A percentile compares a stretch with the other conserved stretches of the same genome.
phyloP scores from a whole-genome alignment of 2,329 filamentous ascomycete species.

The Fusarium napiforme region DNA sequence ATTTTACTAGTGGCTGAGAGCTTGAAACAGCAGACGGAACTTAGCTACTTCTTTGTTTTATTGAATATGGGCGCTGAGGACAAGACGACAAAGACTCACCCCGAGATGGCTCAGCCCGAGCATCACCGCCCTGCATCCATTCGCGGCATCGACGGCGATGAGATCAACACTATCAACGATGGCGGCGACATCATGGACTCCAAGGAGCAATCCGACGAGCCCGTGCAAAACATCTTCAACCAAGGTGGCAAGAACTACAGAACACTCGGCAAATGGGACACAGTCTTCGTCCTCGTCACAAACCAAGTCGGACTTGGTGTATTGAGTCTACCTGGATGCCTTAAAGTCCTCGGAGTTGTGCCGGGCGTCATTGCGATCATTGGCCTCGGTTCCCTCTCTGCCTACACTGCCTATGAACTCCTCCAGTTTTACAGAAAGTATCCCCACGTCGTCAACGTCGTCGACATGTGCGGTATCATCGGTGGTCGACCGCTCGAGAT shows the following conservation, averaged over 20 bases:
- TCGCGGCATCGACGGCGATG: conserved; percentile 19
- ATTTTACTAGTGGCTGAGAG: too few species aligned
- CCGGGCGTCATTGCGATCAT: conserved; percentile 76
- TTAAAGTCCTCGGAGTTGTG: conserved; percentile 72
- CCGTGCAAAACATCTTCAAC: conserved; percentile 41
- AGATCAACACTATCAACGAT: conserved; percentile 26
- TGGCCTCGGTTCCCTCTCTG: conserved; percentile 72
- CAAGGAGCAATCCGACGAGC: conserved; percentile 34
- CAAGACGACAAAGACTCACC: conserved; percentile 22
- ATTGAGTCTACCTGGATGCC: conserved; percentile 77
- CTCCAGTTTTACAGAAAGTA: conserved; percentile 76
- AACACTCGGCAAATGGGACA: conserved; percentile 43
- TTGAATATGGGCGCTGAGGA: conserved; percentile 9
- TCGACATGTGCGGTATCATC: conserved; percentile 71
- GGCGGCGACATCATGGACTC: conserved; percentile 17
- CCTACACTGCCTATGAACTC: conserved; percentile 57
- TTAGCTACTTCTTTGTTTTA: background rate
- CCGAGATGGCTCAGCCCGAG: conserved; percentile 18
- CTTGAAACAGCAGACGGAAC: too few species aligned
- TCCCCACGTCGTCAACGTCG: conserved; percentile 75
- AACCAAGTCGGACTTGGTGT: conserved; percentile 48
- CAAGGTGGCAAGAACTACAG: conserved; percentile 46
- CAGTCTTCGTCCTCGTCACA: conserved; percentile 44
- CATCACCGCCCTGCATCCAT: conserved; percentile 16
- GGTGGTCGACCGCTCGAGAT: conserved; percentile 41